Evolutionary conservation across 768 basidiomycete genomes (phyloP), one percentile per base, ranked within the genome.

Genomic region (Tremella fuciformis): DNA sequence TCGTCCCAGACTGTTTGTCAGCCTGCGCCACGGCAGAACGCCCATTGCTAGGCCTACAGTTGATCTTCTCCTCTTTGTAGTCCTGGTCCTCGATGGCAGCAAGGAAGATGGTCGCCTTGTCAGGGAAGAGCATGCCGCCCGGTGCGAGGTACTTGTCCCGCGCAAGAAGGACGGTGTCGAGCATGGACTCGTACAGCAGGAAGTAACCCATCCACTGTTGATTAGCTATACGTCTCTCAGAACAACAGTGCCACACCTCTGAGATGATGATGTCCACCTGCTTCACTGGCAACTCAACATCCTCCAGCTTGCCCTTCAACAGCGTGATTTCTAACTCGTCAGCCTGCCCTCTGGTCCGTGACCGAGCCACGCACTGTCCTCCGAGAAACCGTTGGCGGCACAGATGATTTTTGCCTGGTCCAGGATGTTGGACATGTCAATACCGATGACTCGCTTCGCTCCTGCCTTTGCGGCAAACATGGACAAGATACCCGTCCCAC

Each of bases 371-470:
- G 65, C 62, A 97, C 93, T 88, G 75, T 96, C 88, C 49, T 67
- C 49, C 79, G 86, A 85, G 82, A 97, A 97, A 50, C 93, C 93
- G 67, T 99, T 99, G 15, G 89, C 88, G 68, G 91, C 87, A 65
- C 98, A 86, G 64, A 99, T 99, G 79, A 91, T 94, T 81, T 87
- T 85, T 2, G 96, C 96, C 80, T 98, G 94, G 80, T 98, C 96
- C 78, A 98, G 89, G 79, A 99, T 99, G 80, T 99, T 99, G 58
- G 92, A 96, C 96, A 99, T 99, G 80, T 99, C 96, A 78, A 99
- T 93, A 57, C 92, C 93, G 64, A 94, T 91, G 67, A 97, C 92
- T 61, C 88, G 89, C 69, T 86, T 85, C 54, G 93, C 93, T 38
- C 93, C 93, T 37, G 93, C 93, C 78, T 89, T 94, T 29, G 91